phyloP scores from a whole-genome alignment of 257 asterid genomes.

The Linaria vulgaris region DNA sequence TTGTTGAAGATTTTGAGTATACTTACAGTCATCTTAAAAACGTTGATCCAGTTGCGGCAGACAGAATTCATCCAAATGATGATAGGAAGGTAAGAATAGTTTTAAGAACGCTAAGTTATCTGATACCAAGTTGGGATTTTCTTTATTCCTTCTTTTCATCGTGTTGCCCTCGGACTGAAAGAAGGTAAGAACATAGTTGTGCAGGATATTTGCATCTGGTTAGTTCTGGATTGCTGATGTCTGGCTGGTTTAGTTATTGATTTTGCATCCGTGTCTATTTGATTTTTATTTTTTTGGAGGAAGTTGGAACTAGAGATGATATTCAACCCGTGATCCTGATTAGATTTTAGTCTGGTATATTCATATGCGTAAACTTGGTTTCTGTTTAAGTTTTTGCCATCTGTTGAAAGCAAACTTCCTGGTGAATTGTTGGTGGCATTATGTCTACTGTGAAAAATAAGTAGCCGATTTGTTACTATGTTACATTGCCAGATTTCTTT shows the following conservation, averaged over 20 bases:
- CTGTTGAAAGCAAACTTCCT: no score
- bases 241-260: background rate
- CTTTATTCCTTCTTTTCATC: no score
- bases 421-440: background rate
- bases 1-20: conserved; percentile 31
- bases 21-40: conserved; percentile 57
- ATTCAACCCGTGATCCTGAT: background rate
- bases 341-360: background rate
- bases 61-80: conserved; percentile 90
- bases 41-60: conserved; percentile 82
- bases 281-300: no score
- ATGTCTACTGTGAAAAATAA: background rate
- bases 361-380: no score
- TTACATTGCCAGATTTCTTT: background rate
- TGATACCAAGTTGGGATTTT: background rate
- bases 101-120: background rate
- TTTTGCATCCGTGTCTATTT: background rate
- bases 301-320: background rate
- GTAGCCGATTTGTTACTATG: background rate
- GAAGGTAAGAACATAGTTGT: no score
- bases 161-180: background rate
- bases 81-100: conserved; percentile 68
- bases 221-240: background rate
- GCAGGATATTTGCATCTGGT: background rate
- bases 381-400: background rate